Evolutionary conservation across 768 basidiomycete species (phyloP), one percentile per base, ranked within the genome.

Genomic region (Trichaptum fuscoviolaceum): DNA sequence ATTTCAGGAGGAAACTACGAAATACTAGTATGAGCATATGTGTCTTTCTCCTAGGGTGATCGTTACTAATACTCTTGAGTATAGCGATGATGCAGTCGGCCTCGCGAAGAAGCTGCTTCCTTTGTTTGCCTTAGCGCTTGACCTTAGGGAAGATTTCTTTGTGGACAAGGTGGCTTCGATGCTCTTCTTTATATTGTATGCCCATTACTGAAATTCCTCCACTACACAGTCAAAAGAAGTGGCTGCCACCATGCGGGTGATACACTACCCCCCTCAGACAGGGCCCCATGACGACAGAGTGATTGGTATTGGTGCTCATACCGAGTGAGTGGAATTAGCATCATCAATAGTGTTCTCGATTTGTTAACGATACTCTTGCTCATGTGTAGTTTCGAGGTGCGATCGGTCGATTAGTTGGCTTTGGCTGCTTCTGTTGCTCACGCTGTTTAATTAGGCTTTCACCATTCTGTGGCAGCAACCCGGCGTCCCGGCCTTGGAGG

Each of bases 401-500:
- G 81, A 77, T 63, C 79, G 83, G 77, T 82, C 81, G 65, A 63
- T 75, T 27, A 8, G 7, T 18, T 8, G 6, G 23, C 62, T 2
- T n/a, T 23, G n/a, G 23, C 18, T 9, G 8, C 7, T n/a, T 1
- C 23, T 23, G n/a, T n/a, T 26, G 8, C 62, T 34, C 10, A 42
- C 20, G 8, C n/a, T n/a, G 34, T 26, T n/a, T n/a, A n/a, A 10
- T 24, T 64, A 93, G 89, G 92, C 90, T 73, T 94, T 95, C 75
- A 95, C 93, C 0, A 90, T 96, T 52, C 83, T 97, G 1, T 92
- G 88, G 85, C 88, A 94, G 80, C 85, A 92, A 69, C 85, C 87
- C 0, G 84, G 75, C 1, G 84, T 90, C 18, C 87, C 87, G 70
- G 91, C 89, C 0, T 81, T 97, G 4, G 93, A 97, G 74, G 87